Conservation (phyloP, 202 grass and related monocot genomes). For the Dendrocalamus latiflorus region DNA sequence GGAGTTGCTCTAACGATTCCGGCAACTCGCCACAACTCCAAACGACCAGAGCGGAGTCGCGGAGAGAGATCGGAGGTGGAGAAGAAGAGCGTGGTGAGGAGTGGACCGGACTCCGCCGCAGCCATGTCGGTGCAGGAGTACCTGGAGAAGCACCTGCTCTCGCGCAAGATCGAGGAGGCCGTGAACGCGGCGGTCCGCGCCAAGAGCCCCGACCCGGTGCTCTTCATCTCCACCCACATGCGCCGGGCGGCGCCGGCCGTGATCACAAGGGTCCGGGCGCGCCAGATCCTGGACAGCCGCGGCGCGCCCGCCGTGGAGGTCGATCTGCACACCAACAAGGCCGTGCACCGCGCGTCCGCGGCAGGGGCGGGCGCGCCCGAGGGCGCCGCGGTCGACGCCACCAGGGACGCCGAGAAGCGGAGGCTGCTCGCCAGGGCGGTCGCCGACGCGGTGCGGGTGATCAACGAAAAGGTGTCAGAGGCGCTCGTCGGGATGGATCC, state of each 20-base stretch:
- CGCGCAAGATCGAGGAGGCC: constrained; percentile 95
- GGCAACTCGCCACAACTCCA: not conserved
- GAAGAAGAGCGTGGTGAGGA: constrained; percentile 5
- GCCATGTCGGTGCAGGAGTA: constrained; percentile 98
- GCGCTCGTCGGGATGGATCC: constrained; percentile 96
- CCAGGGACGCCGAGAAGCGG: constrained; percentile 55
- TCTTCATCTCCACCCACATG: constrained; percentile 95
- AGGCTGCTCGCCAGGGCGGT: constrained; percentile 74
- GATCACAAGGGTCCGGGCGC: constrained; percentile 80
- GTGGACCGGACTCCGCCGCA: not conserved
- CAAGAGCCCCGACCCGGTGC: constrained; percentile 67
- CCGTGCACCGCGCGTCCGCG: constrained; percentile 72
- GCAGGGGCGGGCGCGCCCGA: constrained; percentile 44
- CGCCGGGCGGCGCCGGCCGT: constrained; percentile 61
- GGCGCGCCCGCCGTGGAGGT: constrained; percentile 83
- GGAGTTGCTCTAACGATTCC: too few relatives aligned
- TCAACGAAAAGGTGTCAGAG: constrained; percentile 91
- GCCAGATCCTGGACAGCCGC: constrained; percentile 85
- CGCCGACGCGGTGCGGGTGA: constrained; percentile 63
- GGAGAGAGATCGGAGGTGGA: not conserved
- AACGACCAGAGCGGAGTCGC: not conserved
- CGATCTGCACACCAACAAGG: constrained; percentile 95
- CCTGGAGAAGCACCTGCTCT: constrained; percentile 77
- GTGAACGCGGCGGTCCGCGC: constrained; percentile 96
- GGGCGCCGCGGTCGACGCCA: constrained; percentile 27